Evolutionary conservation across 108 stramenopile genomes (phyloP).

Genomic region (Cyclotella sp.): DNA sequence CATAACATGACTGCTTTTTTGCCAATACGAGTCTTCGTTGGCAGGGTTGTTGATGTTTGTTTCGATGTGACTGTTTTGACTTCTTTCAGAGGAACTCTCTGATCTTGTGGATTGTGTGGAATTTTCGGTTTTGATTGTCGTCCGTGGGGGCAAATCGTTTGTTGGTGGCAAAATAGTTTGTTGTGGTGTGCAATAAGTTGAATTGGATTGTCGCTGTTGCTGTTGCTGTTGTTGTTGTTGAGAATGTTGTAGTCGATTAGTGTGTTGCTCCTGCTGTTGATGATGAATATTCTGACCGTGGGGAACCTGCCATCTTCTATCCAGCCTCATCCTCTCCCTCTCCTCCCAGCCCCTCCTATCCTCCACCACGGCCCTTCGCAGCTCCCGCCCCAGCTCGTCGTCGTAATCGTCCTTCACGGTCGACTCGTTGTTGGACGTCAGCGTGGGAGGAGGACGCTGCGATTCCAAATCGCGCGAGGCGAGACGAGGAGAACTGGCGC

Average conservation of each 20-base stretch:
- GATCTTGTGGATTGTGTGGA: constrained; percentile 12
- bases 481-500: not conserved
- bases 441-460: too few species aligned
- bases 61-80: not conserved
- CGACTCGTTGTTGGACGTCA: not conserved
- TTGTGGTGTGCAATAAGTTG: too few species aligned
- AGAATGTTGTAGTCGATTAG: not conserved
- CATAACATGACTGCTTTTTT: not conserved
- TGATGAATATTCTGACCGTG: not conserved
- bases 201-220: not conserved
- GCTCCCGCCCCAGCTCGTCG: constrained; percentile 5
- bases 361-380: constrained; percentile 2
- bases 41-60: not conserved
- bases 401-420: not conserved
- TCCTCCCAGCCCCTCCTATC: constrained; percentile 4
- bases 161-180: too few species aligned
- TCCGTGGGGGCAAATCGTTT: too few species aligned
- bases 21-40: too few species aligned
- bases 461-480: not conserved
- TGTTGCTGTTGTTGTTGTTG: not conserved
- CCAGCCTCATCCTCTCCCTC: not conserved
- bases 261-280: not conserved
- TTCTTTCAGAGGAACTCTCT: not conserved
- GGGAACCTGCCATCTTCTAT: not conserved
- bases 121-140: not conserved